Base-by-base conservation (phyloP, 345 rosid genomes). In the Citrus trifoliata region DNA sequence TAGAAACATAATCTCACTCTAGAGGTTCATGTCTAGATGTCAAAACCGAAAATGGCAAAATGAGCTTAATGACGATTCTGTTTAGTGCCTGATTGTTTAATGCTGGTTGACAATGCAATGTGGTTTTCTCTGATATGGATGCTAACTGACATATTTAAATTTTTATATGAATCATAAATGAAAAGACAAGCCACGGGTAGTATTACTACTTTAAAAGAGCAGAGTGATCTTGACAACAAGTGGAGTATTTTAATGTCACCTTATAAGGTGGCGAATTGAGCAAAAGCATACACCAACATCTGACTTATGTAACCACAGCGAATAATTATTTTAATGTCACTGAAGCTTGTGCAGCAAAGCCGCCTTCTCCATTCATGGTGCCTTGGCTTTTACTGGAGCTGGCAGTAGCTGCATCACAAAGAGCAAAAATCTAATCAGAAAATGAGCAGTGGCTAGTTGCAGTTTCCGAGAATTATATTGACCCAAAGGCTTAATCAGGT, bases 351-450 rank as follows among this genome's bases (percentile, higher is more conserved):
- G 62, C 46, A 51, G 71, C 80, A 64, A 48, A 73, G 59, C 77
- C n/a, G 24, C 62, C 65, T 78, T 24, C 48, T 35, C 70, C 22
- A 28, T 75, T 90, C 87, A 92, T 2, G 79, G 5, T 38, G 83
- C 67, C 91, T 93, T 93, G 8, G 90, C 78, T 83, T 93, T 90
- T 61, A 89, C 82, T 40, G 84, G 90, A 4, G 92, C 80, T 22
- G 97, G 97, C 74, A 93, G 95, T 46, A 90, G 78, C 97, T 93
- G 90, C 85, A 85, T 42, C 42, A 71, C 76, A 78, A 40, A 83
- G 64, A 19, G 9, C 61, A 60, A 21, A 71, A 40, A 59, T 25
- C 37, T 30, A 3, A 24, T 48, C 59, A 73, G 75, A 40, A 70
- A 75, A 65, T n/a, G 5, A 71, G 2, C 10, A 38, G 42, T 38